These are phyloP conservation scores for Chaetomiaceae sp. DNA, from an alignment of 2,329 filamentous ascomycete species.

Conservation along the genomic window DNA sequence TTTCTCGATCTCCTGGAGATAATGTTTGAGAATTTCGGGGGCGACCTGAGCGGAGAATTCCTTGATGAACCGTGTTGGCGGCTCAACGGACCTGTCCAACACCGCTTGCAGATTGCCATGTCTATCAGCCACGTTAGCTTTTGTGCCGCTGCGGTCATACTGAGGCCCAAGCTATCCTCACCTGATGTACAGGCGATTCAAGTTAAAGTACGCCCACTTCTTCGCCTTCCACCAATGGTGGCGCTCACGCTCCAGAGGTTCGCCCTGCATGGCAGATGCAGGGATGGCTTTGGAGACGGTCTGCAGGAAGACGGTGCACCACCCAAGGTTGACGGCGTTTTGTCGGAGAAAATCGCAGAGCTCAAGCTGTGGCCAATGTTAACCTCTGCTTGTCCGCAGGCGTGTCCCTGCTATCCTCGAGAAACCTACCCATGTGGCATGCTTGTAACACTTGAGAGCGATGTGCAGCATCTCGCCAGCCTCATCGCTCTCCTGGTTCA, in stretches of 20 bases:
- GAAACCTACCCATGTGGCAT: slow-evolving; percentile 82
- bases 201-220: slow-evolving; percentile 98
- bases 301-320: slow-evolving; percentile 92
- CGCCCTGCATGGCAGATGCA: slow-evolving; percentile 71
- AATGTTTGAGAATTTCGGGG: slow-evolving; percentile 92
- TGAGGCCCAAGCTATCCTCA: slow-evolving; percentile 34
- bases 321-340: slow-evolving; percentile 80
- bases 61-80: slow-evolving; percentile 79
- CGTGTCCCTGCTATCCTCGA: too few species aligned
- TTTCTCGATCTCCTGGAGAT: slow-evolving; percentile 90
- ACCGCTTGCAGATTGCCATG: slow-evolving; percentile 83
- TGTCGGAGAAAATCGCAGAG: slow-evolving; percentile 73
- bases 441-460: slow-evolving; percentile 95
- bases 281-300: slow-evolving; percentile 84
- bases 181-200: slow-evolving; percentile 93
- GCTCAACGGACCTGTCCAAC: slow-evolving; percentile 65
- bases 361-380: slow-evolving; percentile 63
- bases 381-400: slow-evolving; percentile 24
- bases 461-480: slow-evolving; percentile 95
- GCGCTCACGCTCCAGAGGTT: slow-evolving; percentile 77
- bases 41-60: slow-evolving; percentile 88
- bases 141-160: not conserved
- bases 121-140: slow-evolving; percentile 44
- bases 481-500: slow-evolving; percentile 87
- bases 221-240: slow-evolving; percentile 99